Conservation (phyloP, 257 asterid genomes). For the Ocimum tenuiflorum region DNA sequence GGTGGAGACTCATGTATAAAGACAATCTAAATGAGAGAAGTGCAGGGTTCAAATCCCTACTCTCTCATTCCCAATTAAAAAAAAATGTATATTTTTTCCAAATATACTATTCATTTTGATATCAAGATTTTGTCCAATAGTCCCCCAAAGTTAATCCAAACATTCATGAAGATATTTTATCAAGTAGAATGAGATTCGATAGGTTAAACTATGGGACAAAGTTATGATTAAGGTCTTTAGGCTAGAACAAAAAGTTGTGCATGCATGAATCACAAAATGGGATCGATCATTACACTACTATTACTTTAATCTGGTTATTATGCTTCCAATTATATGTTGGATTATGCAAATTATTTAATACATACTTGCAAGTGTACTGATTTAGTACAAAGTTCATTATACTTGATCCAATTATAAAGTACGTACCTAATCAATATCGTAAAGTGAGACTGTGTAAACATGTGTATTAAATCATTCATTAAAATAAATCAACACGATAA, state of each 20-base stretch:
- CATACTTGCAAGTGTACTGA: conserved; percentile 17
- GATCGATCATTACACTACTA: conserved; percentile 32
- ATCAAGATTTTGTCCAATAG: neutral
- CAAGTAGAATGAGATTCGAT: conserved; percentile 15
- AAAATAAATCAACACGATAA: too few species aligned
- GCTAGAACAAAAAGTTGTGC: conserved; percentile 31
- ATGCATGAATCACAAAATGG: conserved; percentile 38
- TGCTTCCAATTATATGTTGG: conserved; percentile 31
- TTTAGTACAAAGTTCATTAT: neutral
- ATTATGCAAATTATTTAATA: conserved; percentile 19
- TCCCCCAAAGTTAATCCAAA: neutral
- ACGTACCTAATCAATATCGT: too few species aligned
- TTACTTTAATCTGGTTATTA: conserved; percentile 29
- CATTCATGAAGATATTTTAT: neutral
- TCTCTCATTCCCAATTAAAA: too few species aligned
- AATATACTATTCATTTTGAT: neutral
- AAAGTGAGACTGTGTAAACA: too few species aligned
- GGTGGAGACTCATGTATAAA: too few species aligned
- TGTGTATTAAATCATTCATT: too few species aligned
- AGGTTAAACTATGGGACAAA: conserved; percentile 11
- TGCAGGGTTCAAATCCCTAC: too few species aligned
- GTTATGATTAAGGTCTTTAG: conserved; percentile 34
- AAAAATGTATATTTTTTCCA: neutral
- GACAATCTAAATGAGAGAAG: too few species aligned
- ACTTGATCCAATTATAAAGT: neutral